Evolutionary conservation across 2,329 filamentous ascomycete genomes (phyloP), one percentile per base, ranked within the genome.

Genomic region (Lasiodiplodia gonubiensis): DNA sequence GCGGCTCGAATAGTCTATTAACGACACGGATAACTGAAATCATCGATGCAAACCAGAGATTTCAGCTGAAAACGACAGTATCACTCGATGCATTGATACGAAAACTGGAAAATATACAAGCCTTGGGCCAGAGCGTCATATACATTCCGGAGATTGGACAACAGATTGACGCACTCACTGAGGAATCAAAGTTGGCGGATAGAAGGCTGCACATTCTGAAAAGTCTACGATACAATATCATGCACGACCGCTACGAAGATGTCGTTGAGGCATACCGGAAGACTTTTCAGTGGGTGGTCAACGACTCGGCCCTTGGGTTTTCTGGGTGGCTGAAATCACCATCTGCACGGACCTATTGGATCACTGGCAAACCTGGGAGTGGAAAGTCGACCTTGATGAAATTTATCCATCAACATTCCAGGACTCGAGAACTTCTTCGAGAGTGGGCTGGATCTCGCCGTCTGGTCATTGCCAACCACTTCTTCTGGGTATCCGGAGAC

Each of bases 301-400:
- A 69, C 7, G 39, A 68, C 23, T 16, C n/a, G 18, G 18, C 11
- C 25, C 8, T 42, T 27, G 39, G 52, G 10, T 69, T 57, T 67
- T 25, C 68, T 7, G 8, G 35, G 0, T 68, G 46, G 27, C 25
- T n/a, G 59, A 64, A n/a, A 30, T 2, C 23, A 46, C 23, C 30
- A 42, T 64, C 8, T 68, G 70, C 23, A 25, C 70, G 7, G 1
- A 33, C 30, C 87, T 79, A 76, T 66, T 80, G 75, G 71, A 72
- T 79, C 48, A 71, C 69, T 14, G 77, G 76, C 0, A 79, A 78
- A 55, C 71, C 74, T 0, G 78, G 74, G 0, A 73, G 76, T 1
- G 77, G 78, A 1, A 80, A 80, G 52, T 74, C 70, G 11, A 78
- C 74, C 0, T 59, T 79, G 37, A 72, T 78, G 61, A 78, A 76